Evolutionary conservation across 306 rosid genomes (phyloP), one percentile per base, ranked within the genome.

Genomic region (Cicer yamashitae): DNA sequence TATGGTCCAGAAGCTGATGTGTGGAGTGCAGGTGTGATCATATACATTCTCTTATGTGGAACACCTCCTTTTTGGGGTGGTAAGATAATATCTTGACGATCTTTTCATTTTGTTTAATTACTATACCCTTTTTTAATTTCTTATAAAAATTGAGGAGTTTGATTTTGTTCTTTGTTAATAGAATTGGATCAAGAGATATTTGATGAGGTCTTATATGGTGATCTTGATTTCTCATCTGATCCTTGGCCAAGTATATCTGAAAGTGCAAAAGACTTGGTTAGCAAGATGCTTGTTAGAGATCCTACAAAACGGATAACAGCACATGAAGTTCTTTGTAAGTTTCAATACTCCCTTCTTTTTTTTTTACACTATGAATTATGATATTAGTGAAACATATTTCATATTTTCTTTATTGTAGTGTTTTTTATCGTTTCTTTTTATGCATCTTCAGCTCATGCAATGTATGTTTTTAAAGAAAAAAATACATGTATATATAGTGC

Each of bases 21-120:
- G 13, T 92, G 97, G 97, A 92, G 97, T 81, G 91, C 90, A 45
- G 93, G 97, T 54, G 97, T 92, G 53, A 92, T 90, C 56, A 60
- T 90, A 76, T 92, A 88, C 87, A 88, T 88, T 72, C 97, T 92
- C 77, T 78, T 92, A 81, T 50, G 90, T 47, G 97, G 97, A 67
- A 79, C 82, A 1, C 90, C 93, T 84, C 97, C 97, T 37, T 92
- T 92, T 83, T 92, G 93, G 93, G 96, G 83, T 52, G 96, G 97
- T 92, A 84, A 81, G 84, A 44, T 43, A 7, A 44, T 43, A 7
- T 47, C 20, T 67, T 53, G 47, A 84, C 72, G 41, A 30, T 62
- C 52, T 38, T 10, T 7, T 17, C 43, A 20, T 20, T 54, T 25
- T 84, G 38, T 43, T 15, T 10, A 13, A 64, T 70, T 46, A 65